These are phyloP conservation scores for Sclerotiophoma versabilis DNA, from an alignment of 2,329 filamentous ascomycete genomes.

Conservation along the genomic window DNA sequence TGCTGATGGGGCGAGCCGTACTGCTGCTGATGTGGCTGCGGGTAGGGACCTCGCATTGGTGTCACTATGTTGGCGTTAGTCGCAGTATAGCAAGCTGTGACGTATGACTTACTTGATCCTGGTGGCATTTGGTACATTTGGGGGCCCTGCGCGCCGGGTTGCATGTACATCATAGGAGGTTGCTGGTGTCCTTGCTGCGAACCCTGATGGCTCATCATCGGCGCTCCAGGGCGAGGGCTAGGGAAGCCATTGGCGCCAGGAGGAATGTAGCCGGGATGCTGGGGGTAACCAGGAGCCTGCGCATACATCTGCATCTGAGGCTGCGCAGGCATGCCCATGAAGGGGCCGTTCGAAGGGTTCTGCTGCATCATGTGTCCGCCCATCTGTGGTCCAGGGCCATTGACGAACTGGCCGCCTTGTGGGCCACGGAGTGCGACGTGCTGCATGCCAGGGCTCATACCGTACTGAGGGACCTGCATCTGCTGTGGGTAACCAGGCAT, in stretches of 20 bases:
- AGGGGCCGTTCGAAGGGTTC: conserved; percentile 70
- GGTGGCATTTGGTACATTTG: conserved; percentile 76
- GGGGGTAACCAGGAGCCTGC: conserved; percentile 69
- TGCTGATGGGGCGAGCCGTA: conserved; percentile 51
- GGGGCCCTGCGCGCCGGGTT: conserved; percentile 76
- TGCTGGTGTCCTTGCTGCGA: conserved; percentile 82
- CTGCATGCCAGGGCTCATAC: conserved; percentile 71
- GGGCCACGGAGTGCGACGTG: conserved; percentile 76
- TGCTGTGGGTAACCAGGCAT: conserved; percentile 57
- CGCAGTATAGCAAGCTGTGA: not conserved
- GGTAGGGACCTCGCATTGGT: conserved; percentile 49
- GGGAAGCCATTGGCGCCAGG: conserved; percentile 79
- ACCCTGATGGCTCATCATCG: conserved; percentile 94
- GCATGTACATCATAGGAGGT: conserved; percentile 73
- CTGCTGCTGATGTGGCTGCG: conserved; percentile 50
- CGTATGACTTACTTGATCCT: conserved; percentile 71
- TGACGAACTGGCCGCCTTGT: conserved; percentile 77
- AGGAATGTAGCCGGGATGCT: conserved; percentile 56
- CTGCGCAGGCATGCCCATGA: conserved; percentile 71
- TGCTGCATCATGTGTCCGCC: conserved; percentile 81
- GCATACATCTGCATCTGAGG: conserved; percentile 86
- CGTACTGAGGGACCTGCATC: conserved; percentile 71
- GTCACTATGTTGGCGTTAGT: conserved; percentile 42
- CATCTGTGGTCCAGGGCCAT: conserved; percentile 74
- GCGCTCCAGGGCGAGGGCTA: conserved; percentile 82